phyloP scores from a whole-genome alignment of 2,329 filamentous ascomycete species.

The Diaporthe ilicicola region DNA sequence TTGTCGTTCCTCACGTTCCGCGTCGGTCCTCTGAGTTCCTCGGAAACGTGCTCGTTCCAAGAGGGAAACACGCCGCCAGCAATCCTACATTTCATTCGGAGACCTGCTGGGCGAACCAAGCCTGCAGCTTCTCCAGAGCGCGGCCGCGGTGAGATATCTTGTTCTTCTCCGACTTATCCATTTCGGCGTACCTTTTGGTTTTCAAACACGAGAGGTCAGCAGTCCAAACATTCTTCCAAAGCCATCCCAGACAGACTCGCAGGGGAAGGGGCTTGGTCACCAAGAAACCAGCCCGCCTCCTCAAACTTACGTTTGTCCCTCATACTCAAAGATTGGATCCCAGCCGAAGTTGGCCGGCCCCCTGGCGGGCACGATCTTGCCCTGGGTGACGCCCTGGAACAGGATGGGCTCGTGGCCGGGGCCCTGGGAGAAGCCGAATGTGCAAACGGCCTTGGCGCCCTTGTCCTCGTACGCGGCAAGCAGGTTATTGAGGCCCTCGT shows the following conservation, averaged over 20 bases:
- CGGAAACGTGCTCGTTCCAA: not conserved
- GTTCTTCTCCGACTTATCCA: slow-evolving; percentile 90
- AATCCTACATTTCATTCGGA: slow-evolving; percentile 29
- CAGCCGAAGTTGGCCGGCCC: slow-evolving; percentile 88
- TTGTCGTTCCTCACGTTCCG: not conserved
- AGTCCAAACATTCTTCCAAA: not conserved
- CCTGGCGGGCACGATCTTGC: slow-evolving; percentile 85
- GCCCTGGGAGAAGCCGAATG: slow-evolving; percentile 89
- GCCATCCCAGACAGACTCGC: not conserved
- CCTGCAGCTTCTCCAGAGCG: slow-evolving; percentile 86
- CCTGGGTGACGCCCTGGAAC: slow-evolving; percentile 87
- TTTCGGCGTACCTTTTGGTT: slow-evolving; percentile 79
- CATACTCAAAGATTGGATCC: slow-evolving; percentile 96
- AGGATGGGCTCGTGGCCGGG: slow-evolving; percentile 85
- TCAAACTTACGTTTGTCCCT: slow-evolving; percentile 77
- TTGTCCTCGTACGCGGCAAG: slow-evolving; percentile 91
- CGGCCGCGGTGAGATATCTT: slow-evolving; percentile 89
- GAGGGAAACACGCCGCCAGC: not conserved
- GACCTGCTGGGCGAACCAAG: slow-evolving; percentile 71
- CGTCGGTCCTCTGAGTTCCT: too few species aligned
- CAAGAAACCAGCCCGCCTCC: not conserved
- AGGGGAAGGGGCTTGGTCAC: not conserved
- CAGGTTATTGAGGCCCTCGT: slow-evolving; percentile 87
- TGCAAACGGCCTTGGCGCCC: slow-evolving; percentile 91
- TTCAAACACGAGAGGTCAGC: slow-evolving; percentile 2